Base-by-base conservation (phyloP, 768 basidiomycete genomes). In the Trametopsis cervina region DNA sequence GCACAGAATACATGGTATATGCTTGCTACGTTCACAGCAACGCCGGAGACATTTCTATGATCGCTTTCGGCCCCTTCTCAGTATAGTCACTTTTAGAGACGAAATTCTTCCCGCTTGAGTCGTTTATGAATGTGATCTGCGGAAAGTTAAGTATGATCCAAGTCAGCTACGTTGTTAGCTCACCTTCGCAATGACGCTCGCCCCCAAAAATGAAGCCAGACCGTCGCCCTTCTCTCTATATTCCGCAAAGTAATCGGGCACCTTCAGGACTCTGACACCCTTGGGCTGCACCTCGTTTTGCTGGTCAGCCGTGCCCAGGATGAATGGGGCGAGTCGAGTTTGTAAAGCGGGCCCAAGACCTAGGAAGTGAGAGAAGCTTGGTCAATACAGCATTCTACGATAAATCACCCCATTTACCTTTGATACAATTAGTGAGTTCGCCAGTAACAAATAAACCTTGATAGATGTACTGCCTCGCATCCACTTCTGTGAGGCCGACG, bases 171-270 rank as follows among this genome's bases (percentile, higher is more conserved):
- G 40, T 11, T 38, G 40, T 11, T 15, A 13, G 44, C 62, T 46
- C 44, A 88, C 90, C 73, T 92, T 93, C 4, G 88, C 90, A n/a
- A 83, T 76, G 53, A 93, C 89, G 55, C 83, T 84, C 15, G 81
- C 73, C 1, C 90, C 90, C 48, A 93, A 66, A 70, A 91, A 93
- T 10, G 84, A 81, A 3, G 88, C 84, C 33, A 83, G 70, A 1
- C 84, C 84, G 45, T 90, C 88, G 2, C 89, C 90, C 38, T 80
- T 87, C 42, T 91, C 88, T 48, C 89, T 73, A 58, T 88, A 96
- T 62, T 94, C 90, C 6, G 86, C 83, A 61, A 91, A 96, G 64
- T 93, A 94, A 25, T 94, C 91, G 0, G 92, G 91, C 6, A 92
- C 76, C 27, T 69, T 75, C 42, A 89, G 61, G 4, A 80, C 70